These are phyloP conservation scores for Exophiala oligosperma DNA, from an alignment of 2,329 filamentous ascomycete genomes.

Conservation along the genomic window DNA sequence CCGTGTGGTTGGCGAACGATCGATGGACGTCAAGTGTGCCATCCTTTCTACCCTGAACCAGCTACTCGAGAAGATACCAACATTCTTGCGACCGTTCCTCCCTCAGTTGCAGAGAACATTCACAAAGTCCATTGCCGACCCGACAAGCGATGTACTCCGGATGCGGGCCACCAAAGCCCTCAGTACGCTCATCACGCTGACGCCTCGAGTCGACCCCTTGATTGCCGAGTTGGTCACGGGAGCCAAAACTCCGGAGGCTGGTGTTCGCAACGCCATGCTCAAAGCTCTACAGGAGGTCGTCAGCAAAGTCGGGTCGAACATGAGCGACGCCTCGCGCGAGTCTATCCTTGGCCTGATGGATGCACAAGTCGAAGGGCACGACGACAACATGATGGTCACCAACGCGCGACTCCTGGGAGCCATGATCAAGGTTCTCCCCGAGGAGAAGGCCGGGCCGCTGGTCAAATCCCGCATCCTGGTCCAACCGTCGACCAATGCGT, in stretches of 20 bases:
- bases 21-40: conserved; percentile 88
- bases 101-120: conserved; percentile 96
- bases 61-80: conserved; percentile 91
- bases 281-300: conserved; percentile 96
- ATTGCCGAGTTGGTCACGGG: conserved; percentile 93
- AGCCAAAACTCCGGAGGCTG: conserved; percentile 82
- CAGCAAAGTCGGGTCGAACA: conserved; percentile 89
- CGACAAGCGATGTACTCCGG: conserved; percentile 83
- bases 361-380: conserved; percentile 72
- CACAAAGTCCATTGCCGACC: conserved; percentile 90
- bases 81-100: conserved; percentile 92
- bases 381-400: conserved; percentile 76
- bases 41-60: conserved; percentile 95
- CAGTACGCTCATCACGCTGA: conserved; percentile 92
- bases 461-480: conserved; percentile 77
- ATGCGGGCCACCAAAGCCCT: conserved; percentile 89
- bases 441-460: conserved; percentile 63
- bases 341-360: conserved; percentile 90
- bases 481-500: conserved; percentile 71
- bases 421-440: conserved; percentile 80
- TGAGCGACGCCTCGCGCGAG: conserved; percentile 85
- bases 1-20: conserved; percentile 93
- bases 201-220: conserved; percentile 89
- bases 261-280: conserved; percentile 93
- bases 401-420: conserved; percentile 88